phyloP scores from a whole-genome alignment of 2,329 filamentous ascomycete genomes.

The Aspergillus piperis region DNA sequence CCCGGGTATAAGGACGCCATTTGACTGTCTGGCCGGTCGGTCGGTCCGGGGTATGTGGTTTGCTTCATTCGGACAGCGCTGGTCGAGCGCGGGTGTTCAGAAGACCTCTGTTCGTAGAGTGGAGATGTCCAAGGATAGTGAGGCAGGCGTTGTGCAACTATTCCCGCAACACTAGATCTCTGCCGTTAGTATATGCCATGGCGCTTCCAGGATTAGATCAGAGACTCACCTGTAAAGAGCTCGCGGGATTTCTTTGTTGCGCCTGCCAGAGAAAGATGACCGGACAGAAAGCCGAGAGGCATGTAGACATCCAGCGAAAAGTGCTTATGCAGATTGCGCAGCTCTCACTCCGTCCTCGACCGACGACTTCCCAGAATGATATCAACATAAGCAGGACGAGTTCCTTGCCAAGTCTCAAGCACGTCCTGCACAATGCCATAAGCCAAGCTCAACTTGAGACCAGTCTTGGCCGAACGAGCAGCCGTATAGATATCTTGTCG shows the following conservation, averaged over 20 bases:
- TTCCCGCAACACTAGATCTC: not conserved
- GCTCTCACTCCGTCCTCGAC: slow-evolving; percentile 21
- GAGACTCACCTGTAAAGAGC: not conserved
- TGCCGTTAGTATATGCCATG: not conserved
- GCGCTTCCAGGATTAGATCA: not conserved
- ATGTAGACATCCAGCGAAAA: not conserved
- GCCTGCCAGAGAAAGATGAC: not conserved
- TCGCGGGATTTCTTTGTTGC: not conserved
- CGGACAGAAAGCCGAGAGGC: not conserved
- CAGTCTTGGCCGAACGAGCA: slow-evolving; percentile 76
- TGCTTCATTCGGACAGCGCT: not conserved
- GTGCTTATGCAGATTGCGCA: slow-evolving; percentile 14
- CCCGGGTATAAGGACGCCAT: not conserved
- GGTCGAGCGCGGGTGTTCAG: not conserved
- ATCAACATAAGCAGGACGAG: slow-evolving; percentile 73
- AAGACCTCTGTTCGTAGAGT: not conserved
- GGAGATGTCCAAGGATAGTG: not conserved
- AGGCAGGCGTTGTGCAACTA: not conserved
- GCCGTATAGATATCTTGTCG: slow-evolving; percentile 75
- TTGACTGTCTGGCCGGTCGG: not conserved
- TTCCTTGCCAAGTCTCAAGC: slow-evolving; percentile 68
- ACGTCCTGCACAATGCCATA: slow-evolving; percentile 83
- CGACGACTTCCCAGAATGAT: slow-evolving; percentile 57
- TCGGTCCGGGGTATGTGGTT: not conserved
- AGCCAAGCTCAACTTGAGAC: slow-evolving; percentile 72